phyloP scores from a whole-genome alignment of 805 yeast species.

The Komagataella pastoris region DNA sequence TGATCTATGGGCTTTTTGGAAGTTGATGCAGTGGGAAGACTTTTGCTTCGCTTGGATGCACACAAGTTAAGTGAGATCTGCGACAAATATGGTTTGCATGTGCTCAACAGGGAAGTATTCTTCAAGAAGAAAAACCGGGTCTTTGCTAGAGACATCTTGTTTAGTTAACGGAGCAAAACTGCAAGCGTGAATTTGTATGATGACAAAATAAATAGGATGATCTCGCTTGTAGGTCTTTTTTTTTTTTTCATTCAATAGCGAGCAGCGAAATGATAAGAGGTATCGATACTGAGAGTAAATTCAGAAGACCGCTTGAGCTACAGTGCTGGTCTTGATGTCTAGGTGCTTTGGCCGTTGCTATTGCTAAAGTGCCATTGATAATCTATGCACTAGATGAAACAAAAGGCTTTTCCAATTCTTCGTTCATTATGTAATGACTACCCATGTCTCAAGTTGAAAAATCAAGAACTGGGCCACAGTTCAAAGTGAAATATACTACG shows the following conservation, averaged over 20 bases:
- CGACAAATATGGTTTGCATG: conserved; percentile 2
- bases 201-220: not conserved
- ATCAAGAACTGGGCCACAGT: no score
- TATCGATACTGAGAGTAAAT: no score
- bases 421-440: no score
- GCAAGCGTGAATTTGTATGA: not conserved
- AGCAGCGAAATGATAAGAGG: not conserved
- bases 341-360: no score
- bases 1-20: not conserved
- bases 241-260: not conserved
- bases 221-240: not conserved
- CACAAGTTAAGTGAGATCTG: not conserved
- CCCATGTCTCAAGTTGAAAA: no score
- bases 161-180: not conserved
- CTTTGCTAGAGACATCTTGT: conserved; percentile 25
- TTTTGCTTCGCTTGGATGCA: not conserved
- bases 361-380: no score
- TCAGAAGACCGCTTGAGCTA: no score
- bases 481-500: no score
- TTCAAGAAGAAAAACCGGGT: conserved; percentile 46
- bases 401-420: no score
- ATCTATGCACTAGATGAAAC: no score
- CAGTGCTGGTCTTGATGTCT: no score
- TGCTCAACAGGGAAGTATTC: conserved; percentile 32
- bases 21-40: not conserved